Evolutionary conservation across 768 basidiomycete genomes (phyloP).

Genomic region (Mycena haematopus): DNA sequence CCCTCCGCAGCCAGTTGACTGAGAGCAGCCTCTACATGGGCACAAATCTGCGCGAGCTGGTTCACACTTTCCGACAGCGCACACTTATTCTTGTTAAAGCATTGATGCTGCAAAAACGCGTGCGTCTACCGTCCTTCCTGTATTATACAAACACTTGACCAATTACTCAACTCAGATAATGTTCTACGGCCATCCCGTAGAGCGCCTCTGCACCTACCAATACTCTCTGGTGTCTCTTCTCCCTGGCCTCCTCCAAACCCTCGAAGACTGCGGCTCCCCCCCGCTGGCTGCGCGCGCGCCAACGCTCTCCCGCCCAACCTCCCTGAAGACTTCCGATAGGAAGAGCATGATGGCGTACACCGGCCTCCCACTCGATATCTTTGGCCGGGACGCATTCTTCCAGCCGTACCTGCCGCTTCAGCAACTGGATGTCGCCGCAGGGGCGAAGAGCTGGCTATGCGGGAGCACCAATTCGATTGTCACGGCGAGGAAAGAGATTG

Average conservation of each 20-base stretch:
- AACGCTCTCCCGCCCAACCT: constrained; percentile 68
- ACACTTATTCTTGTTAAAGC: constrained; percentile 95
- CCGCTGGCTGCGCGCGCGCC: constrained; percentile 72
- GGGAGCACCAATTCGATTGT: constrained; percentile 97
- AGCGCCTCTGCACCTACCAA: constrained; percentile 95
- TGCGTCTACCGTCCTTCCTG: too few species aligned
- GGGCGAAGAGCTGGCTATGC: constrained; percentile 85
- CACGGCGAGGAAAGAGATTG: constrained; percentile 90
- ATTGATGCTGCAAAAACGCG: constrained; percentile 91
- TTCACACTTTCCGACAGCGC: constrained; percentile 92
- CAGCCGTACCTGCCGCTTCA: constrained; percentile 97
- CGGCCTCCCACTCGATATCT: constrained; percentile 93
- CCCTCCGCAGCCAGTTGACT: constrained; percentile 80
- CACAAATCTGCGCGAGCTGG: constrained; percentile 75
- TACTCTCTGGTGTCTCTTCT: constrained; percentile 95
- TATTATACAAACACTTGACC: too few species aligned
- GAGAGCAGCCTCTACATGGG: constrained; percentile 97
- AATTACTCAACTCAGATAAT: too few species aligned
- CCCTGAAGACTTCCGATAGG: constrained; percentile 85
- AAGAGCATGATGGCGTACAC: constrained; percentile 91
- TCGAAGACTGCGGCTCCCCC: constrained; percentile 93
- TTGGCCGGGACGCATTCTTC: constrained; percentile 95
- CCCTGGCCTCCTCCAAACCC: constrained; percentile 86
- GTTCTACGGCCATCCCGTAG: constrained; percentile 97
- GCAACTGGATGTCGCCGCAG: constrained; percentile 87